phyloP scores from a whole-genome alignment of 2,329 filamentous ascomycete species.

The Diaporthe citriasiana region DNA sequence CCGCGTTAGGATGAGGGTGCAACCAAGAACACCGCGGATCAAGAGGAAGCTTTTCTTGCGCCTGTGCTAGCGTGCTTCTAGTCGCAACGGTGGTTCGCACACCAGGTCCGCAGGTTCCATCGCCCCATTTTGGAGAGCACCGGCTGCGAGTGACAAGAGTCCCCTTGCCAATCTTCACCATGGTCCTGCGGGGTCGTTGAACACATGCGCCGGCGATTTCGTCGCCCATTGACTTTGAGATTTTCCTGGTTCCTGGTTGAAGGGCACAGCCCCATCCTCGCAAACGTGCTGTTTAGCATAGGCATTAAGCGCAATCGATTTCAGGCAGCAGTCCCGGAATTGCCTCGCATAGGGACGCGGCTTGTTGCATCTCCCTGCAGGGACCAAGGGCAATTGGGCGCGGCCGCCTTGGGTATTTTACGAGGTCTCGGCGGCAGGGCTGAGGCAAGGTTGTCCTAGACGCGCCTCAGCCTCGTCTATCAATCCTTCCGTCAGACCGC shows the following conservation, averaged over 20 bases:
- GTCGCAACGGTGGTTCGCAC: constrained; percentile 32
- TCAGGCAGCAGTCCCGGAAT: neutral
- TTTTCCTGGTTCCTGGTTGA: neutral
- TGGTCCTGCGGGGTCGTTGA: neutral
- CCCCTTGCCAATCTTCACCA: neutral
- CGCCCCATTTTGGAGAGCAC: neutral
- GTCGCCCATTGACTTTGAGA: constrained; percentile 7
- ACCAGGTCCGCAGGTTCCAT: constrained; percentile 4
- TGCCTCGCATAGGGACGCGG: constrained; percentile 2
- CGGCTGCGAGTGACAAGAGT: neutral
- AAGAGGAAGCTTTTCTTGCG: constrained; percentile 27
- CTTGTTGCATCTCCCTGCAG: neutral
- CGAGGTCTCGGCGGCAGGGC: constrained; percentile 13
- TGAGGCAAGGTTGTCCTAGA: constrained; percentile 15
- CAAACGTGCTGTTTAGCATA: neutral
- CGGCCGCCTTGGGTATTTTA: constrained; percentile 11
- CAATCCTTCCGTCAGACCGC: neutral
- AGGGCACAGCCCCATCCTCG: constrained; percentile 4
- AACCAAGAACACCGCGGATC: constrained; percentile 20
- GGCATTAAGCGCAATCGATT: constrained; percentile 3
- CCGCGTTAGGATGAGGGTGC: neutral
- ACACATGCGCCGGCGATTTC: neutral
- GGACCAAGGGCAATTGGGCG: neutral
- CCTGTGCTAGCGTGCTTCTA: constrained; percentile 24
- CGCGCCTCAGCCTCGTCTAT: constrained; percentile 1